Base-by-base conservation (phyloP, 495 filamentous ascomycete species). In the Penicillium angulare region DNA sequence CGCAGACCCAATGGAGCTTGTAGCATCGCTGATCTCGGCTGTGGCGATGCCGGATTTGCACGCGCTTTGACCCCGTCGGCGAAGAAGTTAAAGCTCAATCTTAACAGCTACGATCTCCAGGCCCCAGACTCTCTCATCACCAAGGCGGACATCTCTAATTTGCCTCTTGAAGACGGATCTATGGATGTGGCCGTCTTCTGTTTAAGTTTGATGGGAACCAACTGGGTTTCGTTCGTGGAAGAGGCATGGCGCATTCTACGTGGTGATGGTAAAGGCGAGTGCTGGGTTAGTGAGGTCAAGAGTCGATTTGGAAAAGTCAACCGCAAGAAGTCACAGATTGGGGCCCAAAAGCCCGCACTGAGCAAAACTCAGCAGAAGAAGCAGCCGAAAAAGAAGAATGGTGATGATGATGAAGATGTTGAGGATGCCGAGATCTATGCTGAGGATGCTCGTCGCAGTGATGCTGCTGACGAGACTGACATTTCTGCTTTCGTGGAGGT, bases 201-300 rank as follows among this genome's bases (percentile, higher is more conserved):
- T 69, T 77, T 98, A 18, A 92, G 92, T 48, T 79, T 98, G 33
- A 98, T 98, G 93, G 93, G 95, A 56, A 97, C 93, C 13, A 98
- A 98, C 71, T 98, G 93, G 90, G 77, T 95, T 17, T 84, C 88
- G 51, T 97, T 97, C 61, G 79, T 97, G 50, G 92, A 96, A 60
- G 93, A 98, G 70, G 90, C 92, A n/a, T 92, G 86, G 69, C 81
- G 93, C 16, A 75, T 97, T 9, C 74, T 97, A 53, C 82, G 88
- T 47, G 48, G 71, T 16, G 77, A 79, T 35, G 93, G 92, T 81
- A 88, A 87, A 60, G 93, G 93, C 47, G 93, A 98, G 73, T 80
- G 93, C 39, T 98, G 93, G 93, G 80, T 98, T 44, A 89, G 89
- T 36, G 93, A 98, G 73, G 96, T 97, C 63, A 97, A 96, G 74